A percentile compares a stretch with the other conserved stretches of the same genome.
Evolutionary conservation across 108 stramenopile species (phyloP).

Genomic region (Cyclotella baltica): DNA sequence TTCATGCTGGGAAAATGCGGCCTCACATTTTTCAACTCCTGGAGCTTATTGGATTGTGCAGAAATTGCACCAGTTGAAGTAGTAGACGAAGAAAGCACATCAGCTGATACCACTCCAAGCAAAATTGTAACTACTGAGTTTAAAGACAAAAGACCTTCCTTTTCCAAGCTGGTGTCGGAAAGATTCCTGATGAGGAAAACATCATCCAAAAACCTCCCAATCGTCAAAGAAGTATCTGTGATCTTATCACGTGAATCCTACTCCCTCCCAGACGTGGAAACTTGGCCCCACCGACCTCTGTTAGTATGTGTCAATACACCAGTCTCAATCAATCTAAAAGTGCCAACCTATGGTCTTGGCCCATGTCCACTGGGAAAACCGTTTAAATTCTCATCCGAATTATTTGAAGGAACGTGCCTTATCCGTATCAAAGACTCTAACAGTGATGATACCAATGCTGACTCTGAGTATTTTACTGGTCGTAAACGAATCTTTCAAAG

Average conservation of each 20-base stretch:
- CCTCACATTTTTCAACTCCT: slow-evolving; percentile 6
- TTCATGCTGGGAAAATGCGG: slow-evolving; percentile 8
- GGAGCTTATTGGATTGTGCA: slow-evolving; percentile 27
- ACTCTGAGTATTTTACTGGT: slow-evolving; percentile 62
- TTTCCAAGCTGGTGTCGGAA: background rate
- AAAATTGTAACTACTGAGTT: background rate
- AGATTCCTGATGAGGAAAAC: background rate
- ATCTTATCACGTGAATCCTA: slow-evolving; percentile 32
- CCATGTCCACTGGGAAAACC: slow-evolving; percentile 42
- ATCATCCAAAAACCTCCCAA: slow-evolving; percentile 2
- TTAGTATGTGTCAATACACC: slow-evolving; percentile 53
- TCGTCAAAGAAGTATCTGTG: slow-evolving; percentile 6
- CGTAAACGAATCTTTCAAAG: slow-evolving; percentile 63
- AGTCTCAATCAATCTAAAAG: slow-evolving; percentile 31
- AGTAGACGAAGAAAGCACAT: slow-evolving; percentile 9
- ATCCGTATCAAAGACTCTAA: slow-evolving; percentile 53
- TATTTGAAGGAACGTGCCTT: slow-evolving; percentile 65
- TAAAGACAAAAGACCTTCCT: background rate
- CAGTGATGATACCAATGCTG: slow-evolving; percentile 43
- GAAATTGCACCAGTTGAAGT: slow-evolving; percentile 1
- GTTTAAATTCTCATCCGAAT: slow-evolving; percentile 57
- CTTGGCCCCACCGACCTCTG: slow-evolving; percentile 56
- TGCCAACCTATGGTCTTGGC: slow-evolving; percentile 29
- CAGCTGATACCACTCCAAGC: slow-evolving; percentile 5
- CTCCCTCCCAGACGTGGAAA: slow-evolving; percentile 36